These are phyloP conservation scores for Saccharomycopsis crataegensis DNA, from an alignment of 1,139 yeast species.

Conservation along the genomic window DNA sequence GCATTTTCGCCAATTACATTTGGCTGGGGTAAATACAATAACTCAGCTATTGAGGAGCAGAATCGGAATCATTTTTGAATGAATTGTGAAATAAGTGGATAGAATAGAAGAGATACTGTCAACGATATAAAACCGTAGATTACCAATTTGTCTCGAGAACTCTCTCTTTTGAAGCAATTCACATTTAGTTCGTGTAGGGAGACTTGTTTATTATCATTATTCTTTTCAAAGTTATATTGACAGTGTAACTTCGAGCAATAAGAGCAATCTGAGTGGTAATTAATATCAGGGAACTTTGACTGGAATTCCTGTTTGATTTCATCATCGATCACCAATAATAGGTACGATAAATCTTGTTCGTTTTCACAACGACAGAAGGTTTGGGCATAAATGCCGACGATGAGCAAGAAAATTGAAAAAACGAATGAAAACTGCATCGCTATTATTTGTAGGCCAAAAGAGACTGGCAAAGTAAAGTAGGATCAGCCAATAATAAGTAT, in stretches of 20 bases:
- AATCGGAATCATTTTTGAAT: not conserved
- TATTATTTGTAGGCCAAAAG: not conserved
- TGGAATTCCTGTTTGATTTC: not conserved
- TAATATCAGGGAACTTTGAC: constrained; percentile 1
- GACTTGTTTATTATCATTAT: not conserved
- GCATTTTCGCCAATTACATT: too few relatives aligned
- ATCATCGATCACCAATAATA: constrained; percentile 12
- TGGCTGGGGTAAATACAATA: too few relatives aligned
- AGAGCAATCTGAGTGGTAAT: constrained; percentile 12
- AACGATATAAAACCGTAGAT: constrained; percentile 15
- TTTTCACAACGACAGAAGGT: constrained; percentile 17
- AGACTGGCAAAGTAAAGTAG: not conserved
- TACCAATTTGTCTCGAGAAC: constrained; percentile 13
- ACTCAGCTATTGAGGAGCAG: not conserved
- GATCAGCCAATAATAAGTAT: not conserved
- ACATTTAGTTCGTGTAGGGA: constrained; percentile 11
- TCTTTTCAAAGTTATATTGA: constrained; percentile 4
- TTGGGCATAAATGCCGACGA: not conserved
- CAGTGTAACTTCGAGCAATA: constrained; percentile 17
- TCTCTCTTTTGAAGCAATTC: constrained; percentile 17
- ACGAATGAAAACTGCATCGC: not conserved
- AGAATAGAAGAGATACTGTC: constrained; percentile 3
- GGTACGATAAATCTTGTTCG: constrained; percentile 10
- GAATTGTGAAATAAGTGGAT: not conserved
- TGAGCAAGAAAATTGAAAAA: not conserved